These are phyloP conservation scores for Collybia nuda DNA, from an alignment of 768 basidiomycete species.

Conservation along the genomic window DNA sequence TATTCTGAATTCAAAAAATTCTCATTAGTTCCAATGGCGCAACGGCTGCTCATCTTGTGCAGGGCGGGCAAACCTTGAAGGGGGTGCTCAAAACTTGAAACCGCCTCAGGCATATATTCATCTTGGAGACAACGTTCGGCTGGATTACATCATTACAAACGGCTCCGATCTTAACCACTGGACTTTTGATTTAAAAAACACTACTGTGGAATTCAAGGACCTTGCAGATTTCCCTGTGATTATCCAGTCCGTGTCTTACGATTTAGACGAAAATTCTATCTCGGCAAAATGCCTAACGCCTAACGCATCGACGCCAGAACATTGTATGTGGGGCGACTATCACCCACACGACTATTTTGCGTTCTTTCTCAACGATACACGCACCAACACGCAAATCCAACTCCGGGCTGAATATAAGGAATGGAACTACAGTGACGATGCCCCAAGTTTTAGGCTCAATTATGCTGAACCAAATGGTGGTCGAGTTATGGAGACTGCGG, in stretches of 20 bases:
- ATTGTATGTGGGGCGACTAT: background rate
- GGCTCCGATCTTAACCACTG: background rate
- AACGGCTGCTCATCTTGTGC: conserved; percentile 6
- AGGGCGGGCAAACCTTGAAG: conserved; percentile 10
- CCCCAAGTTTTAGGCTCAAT: conserved; percentile 11
- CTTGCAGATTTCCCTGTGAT: background rate
- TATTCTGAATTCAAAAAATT: background rate
- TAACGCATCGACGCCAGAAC: background rate
- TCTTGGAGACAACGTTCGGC: background rate
- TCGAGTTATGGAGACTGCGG: conserved; percentile 12
- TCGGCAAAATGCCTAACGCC: background rate
- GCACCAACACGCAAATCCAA: background rate
- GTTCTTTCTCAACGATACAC: background rate
- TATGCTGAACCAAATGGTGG: background rate
- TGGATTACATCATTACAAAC: background rate
- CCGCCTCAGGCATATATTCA: background rate
- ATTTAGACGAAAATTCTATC: background rate
- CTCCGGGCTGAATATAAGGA: conserved; percentile 8
- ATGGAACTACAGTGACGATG: conserved; percentile 14
- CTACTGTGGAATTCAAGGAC: background rate
- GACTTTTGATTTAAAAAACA: background rate
- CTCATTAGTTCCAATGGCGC: conserved; percentile 7
- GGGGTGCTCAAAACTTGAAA: background rate
- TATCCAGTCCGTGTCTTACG: conserved; percentile 3
- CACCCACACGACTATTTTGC: background rate